Evolutionary conservation across 2,329 filamentous ascomycete genomes (phyloP).

Genomic region (Malbranchea zuffiana): DNA sequence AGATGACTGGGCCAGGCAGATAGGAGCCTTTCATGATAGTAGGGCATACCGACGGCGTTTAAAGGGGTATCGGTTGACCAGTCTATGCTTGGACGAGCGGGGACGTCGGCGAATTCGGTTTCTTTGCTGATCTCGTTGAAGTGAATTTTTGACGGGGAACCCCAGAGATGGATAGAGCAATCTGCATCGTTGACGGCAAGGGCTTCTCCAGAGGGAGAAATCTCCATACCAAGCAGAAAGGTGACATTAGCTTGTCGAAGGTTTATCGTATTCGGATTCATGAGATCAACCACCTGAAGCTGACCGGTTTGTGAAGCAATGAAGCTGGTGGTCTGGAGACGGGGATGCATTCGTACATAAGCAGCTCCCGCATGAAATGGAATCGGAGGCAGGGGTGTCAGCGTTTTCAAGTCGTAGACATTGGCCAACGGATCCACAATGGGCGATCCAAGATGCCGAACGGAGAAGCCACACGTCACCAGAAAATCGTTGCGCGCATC

Average conservation of each 20-base stretch:
- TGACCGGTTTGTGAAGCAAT: constrained; percentile 86
- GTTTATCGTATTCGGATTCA: constrained; percentile 82
- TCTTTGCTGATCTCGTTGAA: constrained; percentile 74
- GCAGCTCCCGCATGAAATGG: constrained; percentile 86
- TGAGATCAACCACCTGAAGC: constrained; percentile 89
- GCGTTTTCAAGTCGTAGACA: constrained; percentile 87
- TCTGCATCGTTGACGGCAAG: constrained; percentile 71
- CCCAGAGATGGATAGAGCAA: constrained; percentile 75
- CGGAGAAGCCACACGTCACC: constrained; percentile 86
- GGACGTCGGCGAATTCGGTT: constrained; percentile 62
- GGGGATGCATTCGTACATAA: constrained; percentile 91
- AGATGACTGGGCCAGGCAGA: constrained; percentile 84
- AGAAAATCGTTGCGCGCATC: constrained; percentile 92
- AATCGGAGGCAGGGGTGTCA: constrained; percentile 78
- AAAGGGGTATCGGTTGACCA: constrained; percentile 68
- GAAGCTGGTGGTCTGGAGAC: constrained; percentile 88
- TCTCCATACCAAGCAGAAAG: constrained; percentile 69
- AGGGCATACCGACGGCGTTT: constrained; percentile 80
- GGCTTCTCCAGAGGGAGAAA: constrained; percentile 79
- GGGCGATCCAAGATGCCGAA: constrained; percentile 64
- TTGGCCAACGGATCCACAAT: constrained; percentile 90
- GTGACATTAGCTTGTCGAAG: constrained; percentile 72
- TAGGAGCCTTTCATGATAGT: constrained; percentile 76
- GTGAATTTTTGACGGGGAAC: constrained; percentile 70
- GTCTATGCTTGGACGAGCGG: constrained; percentile 52